Conservation (phyloP, 208 protist genomes). For the Leishmania amazonensis region DNA sequence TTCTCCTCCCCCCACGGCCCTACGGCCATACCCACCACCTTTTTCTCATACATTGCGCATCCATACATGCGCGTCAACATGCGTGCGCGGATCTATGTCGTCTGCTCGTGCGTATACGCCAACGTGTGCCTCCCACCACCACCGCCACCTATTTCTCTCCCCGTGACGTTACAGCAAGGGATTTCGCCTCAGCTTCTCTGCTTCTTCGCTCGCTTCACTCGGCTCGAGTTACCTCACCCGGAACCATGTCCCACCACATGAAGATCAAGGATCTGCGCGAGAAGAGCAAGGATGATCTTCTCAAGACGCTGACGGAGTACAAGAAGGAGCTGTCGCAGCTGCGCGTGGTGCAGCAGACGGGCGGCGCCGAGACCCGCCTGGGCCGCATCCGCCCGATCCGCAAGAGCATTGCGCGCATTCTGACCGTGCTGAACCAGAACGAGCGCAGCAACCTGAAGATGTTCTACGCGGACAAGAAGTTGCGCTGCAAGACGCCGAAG, state of each 20-base stretch:
- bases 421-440: conserved; percentile 98
- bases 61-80: neutral
- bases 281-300: conserved; percentile 96
- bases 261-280: conserved; percentile 93
- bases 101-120: neutral
- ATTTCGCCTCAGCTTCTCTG: neutral
- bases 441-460: conserved; percentile 92
- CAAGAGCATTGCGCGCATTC: conserved; percentile 96
- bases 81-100: neutral
- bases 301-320: conserved; percentile 96
- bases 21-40: neutral
- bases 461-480: conserved; percentile 94
- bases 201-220: neutral
- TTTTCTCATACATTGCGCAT: neutral
- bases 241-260: conserved; percentile 81
- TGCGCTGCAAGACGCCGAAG: conserved; percentile 78
- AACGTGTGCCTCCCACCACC: neutral
- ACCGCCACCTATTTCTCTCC: neutral
- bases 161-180: neutral
- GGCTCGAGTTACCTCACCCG: neutral
- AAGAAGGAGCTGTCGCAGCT: conserved; percentile 98
- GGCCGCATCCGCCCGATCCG: conserved; percentile 96
- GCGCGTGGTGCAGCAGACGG: conserved; percentile 96
- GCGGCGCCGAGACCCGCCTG: conserved; percentile 89
- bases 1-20: neutral